These are phyloP conservation scores for Pleurotus cornucopiae DNA, from an alignment of 768 basidiomycete genomes.

Conservation along the genomic window DNA sequence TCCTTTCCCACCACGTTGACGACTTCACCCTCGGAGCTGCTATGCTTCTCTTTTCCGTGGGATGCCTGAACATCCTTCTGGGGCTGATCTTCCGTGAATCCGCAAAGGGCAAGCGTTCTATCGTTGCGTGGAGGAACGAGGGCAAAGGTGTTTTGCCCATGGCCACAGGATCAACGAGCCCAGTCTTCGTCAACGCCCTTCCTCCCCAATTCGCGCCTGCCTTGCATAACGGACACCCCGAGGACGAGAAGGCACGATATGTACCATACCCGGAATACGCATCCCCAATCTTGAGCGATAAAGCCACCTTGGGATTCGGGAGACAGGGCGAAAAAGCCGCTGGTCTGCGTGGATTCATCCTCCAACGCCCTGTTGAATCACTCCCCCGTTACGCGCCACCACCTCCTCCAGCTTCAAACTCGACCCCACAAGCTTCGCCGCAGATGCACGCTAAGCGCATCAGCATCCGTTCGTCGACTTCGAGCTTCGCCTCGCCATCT, in stretches of 20 bases:
- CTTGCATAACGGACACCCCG: slow-evolving; percentile 19
- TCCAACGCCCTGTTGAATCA: slow-evolving; percentile 58
- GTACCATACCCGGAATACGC: slow-evolving; percentile 11
- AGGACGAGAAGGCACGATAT: slow-evolving; percentile 13
- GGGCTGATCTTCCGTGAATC: slow-evolving; percentile 69
- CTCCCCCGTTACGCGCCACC: slow-evolving; percentile 54
- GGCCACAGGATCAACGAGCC: slow-evolving; percentile 30
- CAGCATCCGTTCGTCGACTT: slow-evolving; percentile 8
- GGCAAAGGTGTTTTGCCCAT: slow-evolving; percentile 50
- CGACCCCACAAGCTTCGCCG: slow-evolving; percentile 5
- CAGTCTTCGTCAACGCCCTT: slow-evolving; percentile 26
- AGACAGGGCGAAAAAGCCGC: slow-evolving; percentile 75
- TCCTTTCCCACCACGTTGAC: slow-evolving; percentile 78
- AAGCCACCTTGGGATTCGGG: slow-evolving; percentile 72
- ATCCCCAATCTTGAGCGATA: slow-evolving; percentile 13
- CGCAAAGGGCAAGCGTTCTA: slow-evolving; percentile 57
- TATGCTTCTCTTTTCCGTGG: slow-evolving; percentile 88
- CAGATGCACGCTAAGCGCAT: background rate
- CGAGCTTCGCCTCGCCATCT: slow-evolving; percentile 15
- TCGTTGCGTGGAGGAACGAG: slow-evolving; percentile 60
- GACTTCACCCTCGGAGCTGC: slow-evolving; percentile 87
- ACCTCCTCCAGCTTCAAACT: slow-evolving; percentile 17
- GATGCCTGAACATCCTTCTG: slow-evolving; percentile 82
- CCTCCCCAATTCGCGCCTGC: slow-evolving; percentile 32
- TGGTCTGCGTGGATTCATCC: slow-evolving; percentile 53